Base-by-base conservation (phyloP, 2,329 filamentous ascomycete genomes). In the Cadophora sp. region DNA sequence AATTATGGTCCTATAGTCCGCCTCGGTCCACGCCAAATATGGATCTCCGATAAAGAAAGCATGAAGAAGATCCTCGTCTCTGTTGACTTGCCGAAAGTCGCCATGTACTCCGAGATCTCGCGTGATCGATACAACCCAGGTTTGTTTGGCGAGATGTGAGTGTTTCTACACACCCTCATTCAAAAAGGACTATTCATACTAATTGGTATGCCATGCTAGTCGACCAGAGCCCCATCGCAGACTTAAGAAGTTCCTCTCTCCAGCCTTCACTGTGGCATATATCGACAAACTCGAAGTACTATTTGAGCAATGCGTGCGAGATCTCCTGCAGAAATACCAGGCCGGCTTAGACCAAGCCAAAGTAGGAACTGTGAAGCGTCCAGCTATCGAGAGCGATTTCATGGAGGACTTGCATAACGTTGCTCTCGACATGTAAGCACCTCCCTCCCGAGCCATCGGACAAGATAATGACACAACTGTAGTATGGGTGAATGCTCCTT, bases 321-420 rank as follows among this genome's bases (percentile, higher is more conserved):
- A 71, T 9, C 65, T 73, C 8, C 29, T 73, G 1, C 43, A 65
- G 1, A 73, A 73, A 56, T 73, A 73, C 40, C 62, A 70, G 51
- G 34, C 34, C 3, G 16, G 29, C 6, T 65, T 66, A 22, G 73
- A 73, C 4, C 66, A 72, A 14, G 27, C 43, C 26, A 64, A 34
- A 26, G 7, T 37, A 9, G 26, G 19, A 22, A 16, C 34, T 34
- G 27, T 34, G 34, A 58, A 58, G 22, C 27, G 29, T 27, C 27
- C 27, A 51, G 48, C 26, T 4, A 37, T 64, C n/a, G 72, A 74
- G 40, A 72, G 68, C 3, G 73, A 76, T 55, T 29, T 76, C 62
- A 76, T 76, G 73, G 74, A 76, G 6, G 74, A 76, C 56, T 69
- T 76, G 8, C 74, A 76, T 37, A 76, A 76, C 26, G 72, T 76